Evolutionary conservation across 1,284 basidiomycete species (phyloP).

Genomic region (Coniferiporia weirii): DNA sequence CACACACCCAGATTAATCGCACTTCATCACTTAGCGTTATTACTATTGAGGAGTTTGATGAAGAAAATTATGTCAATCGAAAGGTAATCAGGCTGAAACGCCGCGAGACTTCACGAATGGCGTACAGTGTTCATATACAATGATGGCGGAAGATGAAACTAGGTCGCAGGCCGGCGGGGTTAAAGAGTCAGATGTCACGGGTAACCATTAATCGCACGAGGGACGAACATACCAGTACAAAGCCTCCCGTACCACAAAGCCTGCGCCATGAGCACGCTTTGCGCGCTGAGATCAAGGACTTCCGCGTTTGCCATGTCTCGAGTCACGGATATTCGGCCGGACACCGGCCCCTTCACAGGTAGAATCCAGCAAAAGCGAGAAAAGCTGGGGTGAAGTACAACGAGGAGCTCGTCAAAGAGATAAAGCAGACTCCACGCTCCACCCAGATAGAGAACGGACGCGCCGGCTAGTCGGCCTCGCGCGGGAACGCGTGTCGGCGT

Average conservation of each 20-base stretch:
- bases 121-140: slow-evolving; percentile 13
- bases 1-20: slow-evolving; percentile 14
- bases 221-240: slow-evolving; percentile 8
- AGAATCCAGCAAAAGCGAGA: no score
- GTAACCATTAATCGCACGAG: not conserved
- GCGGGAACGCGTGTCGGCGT: no score
- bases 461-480: no score
- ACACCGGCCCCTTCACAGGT: not conserved
- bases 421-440: no score
- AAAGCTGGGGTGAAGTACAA: no score
- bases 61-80: not conserved
- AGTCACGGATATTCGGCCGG: not conserved
- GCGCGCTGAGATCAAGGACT: not conserved
- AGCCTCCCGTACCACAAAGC: slow-evolving; percentile 13
- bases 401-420: no score
- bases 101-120: not conserved
- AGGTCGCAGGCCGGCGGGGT: not conserved
- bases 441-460: no score
- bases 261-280: not conserved
- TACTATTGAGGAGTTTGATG: not conserved
- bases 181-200: not conserved
- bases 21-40: slow-evolving; percentile 16
- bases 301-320: not conserved
- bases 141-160: slow-evolving; percentile 14
- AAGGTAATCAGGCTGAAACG: not conserved